Percentiles rank a stretch among this genome's conserved stretches.
phyloP scores from a whole-genome alignment of 2,329 filamentous ascomycete species.

The Sporothrix mexicana region DNA sequence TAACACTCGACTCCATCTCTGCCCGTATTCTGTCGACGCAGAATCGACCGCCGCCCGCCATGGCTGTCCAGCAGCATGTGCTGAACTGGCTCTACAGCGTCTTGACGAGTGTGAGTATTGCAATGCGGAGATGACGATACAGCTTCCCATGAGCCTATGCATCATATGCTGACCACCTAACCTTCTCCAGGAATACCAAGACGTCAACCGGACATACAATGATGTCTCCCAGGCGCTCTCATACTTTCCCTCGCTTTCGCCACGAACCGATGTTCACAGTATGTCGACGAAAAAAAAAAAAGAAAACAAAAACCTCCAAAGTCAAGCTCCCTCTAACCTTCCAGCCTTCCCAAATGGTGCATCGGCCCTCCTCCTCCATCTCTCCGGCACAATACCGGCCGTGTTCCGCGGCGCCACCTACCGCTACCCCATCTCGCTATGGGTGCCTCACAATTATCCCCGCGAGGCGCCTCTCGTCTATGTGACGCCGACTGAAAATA shows the following conservation, averaged over 20 bases:
- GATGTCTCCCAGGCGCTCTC: conserved; percentile 85
- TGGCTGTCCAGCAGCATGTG: conserved; percentile 84
- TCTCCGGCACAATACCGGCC: conserved; percentile 89
- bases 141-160: not conserved
- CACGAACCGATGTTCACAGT: conserved; percentile 96
- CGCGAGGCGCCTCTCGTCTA: conserved; percentile 84
- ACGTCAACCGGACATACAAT: conserved; percentile 90
- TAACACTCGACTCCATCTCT: not conserved
- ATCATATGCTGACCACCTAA: not conserved
- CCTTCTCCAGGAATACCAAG: conserved; percentile 77
- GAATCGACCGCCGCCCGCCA: conserved; percentile 40
- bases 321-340: conserved; percentile 22
- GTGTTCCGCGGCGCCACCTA: conserved; percentile 87
- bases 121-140: not conserved
- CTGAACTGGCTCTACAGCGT: conserved; percentile 96
- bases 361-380: conserved; percentile 83
- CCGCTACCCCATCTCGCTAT: conserved; percentile 88
- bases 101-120: conserved; percentile 69
- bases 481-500: conserved; percentile 84
- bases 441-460: conserved; percentile 91
- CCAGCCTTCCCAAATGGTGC: conserved; percentile 86
- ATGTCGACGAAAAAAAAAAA: conserved; percentile 44
- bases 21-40: not conserved
- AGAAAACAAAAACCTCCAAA: too few species aligned
- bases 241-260: conserved; percentile 78